Base-by-base conservation (phyloP, 768 basidiomycete genomes). In the Trametes coccinea region DNA sequence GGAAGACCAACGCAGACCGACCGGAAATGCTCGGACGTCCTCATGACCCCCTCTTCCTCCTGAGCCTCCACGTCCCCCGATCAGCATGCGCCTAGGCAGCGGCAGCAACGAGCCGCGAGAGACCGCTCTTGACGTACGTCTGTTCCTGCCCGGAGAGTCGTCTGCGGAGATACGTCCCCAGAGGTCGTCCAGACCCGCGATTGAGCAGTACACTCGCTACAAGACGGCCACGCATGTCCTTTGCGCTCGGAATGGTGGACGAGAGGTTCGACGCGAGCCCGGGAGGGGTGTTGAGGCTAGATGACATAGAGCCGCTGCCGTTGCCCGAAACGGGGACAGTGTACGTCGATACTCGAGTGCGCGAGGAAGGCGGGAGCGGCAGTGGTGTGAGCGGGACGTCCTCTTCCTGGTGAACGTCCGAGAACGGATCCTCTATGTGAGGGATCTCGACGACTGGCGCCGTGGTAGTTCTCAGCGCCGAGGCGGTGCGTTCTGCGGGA, bases 181-280 rank as follows among this genome's bases (percentile, higher is more conserved):
- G 77, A 0, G 84, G 84, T 59, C 76, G 78, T n/a, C 84, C 83
- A 76, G 79, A 62, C 80, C 83, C 79, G 22, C 84, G 76, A 66
- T 80, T 81, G 30, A 87, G 75, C 34, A 87, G 70, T 48, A 84
- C 84, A 17, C 82, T 83, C 2, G 85, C 85, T 0, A 87, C 84
- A 55, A 85, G 77, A 67, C 77, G 37, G 78, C 60, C 80, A 13
- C 79, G 75, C 5, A 77, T 75, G 57, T 78, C 78, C 61, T 70
- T 74, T 48, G 62, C 53, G 58, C 62, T 60, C 22, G 62, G 50
- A 5, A 52, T 41, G 44, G 31, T 34, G 48, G 31, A 4, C 30
- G 59, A 33, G n/a, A 10, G 16, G 34, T 8, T n/a, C 9, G 11
- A 29, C 44, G 45, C 45, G 29, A 57, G 62, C 16, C 62, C 62